Conservation (phyloP, 2,329 filamentous ascomycete species). For the Trichophyton rubrum region DNA sequence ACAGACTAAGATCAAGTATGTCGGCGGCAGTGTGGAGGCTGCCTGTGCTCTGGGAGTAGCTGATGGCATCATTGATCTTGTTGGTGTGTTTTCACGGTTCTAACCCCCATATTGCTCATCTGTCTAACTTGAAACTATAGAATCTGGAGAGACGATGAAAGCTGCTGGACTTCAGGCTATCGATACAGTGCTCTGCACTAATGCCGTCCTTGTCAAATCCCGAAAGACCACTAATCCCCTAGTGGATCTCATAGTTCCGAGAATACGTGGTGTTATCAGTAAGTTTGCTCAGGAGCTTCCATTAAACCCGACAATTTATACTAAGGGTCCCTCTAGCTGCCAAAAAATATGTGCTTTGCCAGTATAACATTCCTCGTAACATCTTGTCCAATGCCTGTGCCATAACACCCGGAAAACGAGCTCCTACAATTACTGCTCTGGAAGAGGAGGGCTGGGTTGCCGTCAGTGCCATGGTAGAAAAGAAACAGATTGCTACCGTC, state of each 20-base stretch:
- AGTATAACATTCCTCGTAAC: slow-evolving; percentile 77
- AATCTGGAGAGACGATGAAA: slow-evolving; percentile 97
- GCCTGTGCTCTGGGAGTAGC: slow-evolving; percentile 91
- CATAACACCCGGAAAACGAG: slow-evolving; percentile 87
- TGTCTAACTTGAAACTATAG: slow-evolving; percentile 33
- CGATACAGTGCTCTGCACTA: slow-evolving; percentile 79
- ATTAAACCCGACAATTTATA: background rate
- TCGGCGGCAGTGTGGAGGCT: slow-evolving; percentile 93
- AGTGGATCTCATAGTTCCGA: slow-evolving; percentile 69
- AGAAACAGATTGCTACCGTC: slow-evolving; percentile 67
- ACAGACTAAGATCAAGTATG: slow-evolving; percentile 79
- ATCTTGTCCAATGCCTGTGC: slow-evolving; percentile 54
- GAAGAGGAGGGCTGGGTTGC: slow-evolving; percentile 88
- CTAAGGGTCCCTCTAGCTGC: slow-evolving; percentile 43
- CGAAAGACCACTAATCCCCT: slow-evolving; percentile 68
- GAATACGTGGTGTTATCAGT: slow-evolving; percentile 88
- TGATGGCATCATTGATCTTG: slow-evolving; percentile 93
- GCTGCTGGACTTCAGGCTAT: slow-evolving; percentile 89
- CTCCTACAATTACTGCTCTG: slow-evolving; percentile 78
- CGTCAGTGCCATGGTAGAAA: slow-evolving; percentile 86
- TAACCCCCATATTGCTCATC: background rate
- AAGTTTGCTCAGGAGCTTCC: slow-evolving; percentile 9
- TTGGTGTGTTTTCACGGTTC: slow-evolving; percentile 51
- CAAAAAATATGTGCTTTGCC: slow-evolving; percentile 85
- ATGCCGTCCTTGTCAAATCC: slow-evolving; percentile 84